A percentile compares a stretch with the other conserved stretches of the same genome.
Conservation (phyloP, 176 grass and related monocot species). For the Tuctoria greenei region DNA sequence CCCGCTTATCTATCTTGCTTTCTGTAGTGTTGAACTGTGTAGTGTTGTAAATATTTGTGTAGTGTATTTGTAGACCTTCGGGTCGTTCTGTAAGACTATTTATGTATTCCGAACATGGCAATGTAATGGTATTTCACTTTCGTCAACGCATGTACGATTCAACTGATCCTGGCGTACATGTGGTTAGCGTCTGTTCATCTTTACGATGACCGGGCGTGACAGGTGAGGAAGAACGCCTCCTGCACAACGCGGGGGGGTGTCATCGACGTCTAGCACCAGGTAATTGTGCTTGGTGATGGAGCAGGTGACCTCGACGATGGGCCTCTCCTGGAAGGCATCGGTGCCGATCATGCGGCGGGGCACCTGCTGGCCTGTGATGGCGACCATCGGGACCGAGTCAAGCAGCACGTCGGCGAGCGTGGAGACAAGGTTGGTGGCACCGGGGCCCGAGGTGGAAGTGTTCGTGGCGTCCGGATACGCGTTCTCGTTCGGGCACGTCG, state of each 20-base stretch:
- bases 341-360: slow-evolving; percentile 95
- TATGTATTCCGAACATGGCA: too few species aligned
- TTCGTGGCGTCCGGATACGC: slow-evolving; percentile 71
- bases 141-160: too few species aligned
- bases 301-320: slow-evolving; percentile 95
- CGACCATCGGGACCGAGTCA: slow-evolving; percentile 88
- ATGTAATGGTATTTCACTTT: too few species aligned
- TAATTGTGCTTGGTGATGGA: slow-evolving; percentile 99
- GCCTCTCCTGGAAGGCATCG: slow-evolving; percentile 95
- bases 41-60: too few species aligned
- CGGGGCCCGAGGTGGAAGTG: slow-evolving; percentile 85
- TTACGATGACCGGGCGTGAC: too few species aligned
- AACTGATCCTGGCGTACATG: too few species aligned
- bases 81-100: too few species aligned
- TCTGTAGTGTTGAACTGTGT: too few species aligned
- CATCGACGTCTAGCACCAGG: slow-evolving; percentile 72
- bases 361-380: slow-evolving; percentile 95
- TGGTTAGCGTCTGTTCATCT: too few species aligned
- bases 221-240: slow-evolving; percentile 84
- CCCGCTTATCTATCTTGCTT: too few species aligned
- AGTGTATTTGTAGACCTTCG: too few species aligned
- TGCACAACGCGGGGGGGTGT: slow-evolving; percentile 80
- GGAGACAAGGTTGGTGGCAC: slow-evolving; percentile 93
- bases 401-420: slow-evolving; percentile 90
- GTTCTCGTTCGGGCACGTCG: too few species aligned